These are phyloP conservation scores for Coemansia sp. DNA, from an alignment of 192 early-diverging fungal species.

Conservation along the genomic window DNA sequence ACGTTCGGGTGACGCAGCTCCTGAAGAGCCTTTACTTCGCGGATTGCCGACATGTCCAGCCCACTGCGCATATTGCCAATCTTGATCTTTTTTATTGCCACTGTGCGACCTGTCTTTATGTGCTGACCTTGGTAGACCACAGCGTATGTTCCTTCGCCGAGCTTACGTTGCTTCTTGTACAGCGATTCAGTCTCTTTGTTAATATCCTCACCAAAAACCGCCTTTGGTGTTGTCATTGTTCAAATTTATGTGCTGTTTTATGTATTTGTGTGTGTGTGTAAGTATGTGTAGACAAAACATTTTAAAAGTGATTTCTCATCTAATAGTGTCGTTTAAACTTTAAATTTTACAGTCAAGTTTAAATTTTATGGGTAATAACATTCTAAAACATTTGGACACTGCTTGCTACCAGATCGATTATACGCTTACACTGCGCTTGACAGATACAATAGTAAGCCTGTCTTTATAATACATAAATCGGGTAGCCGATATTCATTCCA, in stretches of 20 bases:
- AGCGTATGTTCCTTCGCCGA: constrained; percentile 97
- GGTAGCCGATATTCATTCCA: too few species aligned
- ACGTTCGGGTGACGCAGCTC: constrained; percentile 93
- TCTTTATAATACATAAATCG: too few species aligned
- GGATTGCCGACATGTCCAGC: constrained; percentile 91
- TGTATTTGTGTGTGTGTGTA: background rate
- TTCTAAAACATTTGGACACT: too few species aligned
- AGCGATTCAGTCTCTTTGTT: constrained; percentile 64
- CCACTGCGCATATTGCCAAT: constrained; percentile 89
- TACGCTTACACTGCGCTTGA: too few species aligned
- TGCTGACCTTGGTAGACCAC: constrained; percentile 80
- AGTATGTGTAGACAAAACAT: too few species aligned
- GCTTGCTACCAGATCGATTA: too few species aligned
- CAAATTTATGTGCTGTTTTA: background rate
- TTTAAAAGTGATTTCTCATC: too few species aligned
- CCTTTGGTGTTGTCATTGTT: constrained; percentile 17
- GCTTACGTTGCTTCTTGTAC: constrained; percentile 84
- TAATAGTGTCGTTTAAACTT: too few species aligned
- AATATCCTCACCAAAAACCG: constrained; percentile 59
- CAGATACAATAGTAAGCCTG: too few species aligned
- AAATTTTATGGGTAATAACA: background rate
- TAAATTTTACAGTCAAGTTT: background rate
- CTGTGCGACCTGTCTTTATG: constrained; percentile 60
- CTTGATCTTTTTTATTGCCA: constrained; percentile 99
- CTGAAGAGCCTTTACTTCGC: constrained; percentile 90